Conservation (phyloP, 1,284 basidiomycete species). For the Kwoniella shivajii region DNA sequence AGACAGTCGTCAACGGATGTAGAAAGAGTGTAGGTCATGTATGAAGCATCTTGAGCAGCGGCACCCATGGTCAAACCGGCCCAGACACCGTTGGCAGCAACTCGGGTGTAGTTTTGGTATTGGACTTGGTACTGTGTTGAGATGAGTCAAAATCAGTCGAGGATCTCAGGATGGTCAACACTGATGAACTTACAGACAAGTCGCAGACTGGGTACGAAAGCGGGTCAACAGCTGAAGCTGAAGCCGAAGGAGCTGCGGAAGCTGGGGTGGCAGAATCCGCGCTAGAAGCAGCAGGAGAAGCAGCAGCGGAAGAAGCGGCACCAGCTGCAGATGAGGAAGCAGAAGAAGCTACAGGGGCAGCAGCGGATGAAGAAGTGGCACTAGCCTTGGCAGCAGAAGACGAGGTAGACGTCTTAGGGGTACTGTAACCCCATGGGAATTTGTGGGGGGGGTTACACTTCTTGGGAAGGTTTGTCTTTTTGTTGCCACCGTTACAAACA, state of each 20-base stretch:
- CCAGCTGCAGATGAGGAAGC: constrained; percentile 8
- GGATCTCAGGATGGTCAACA: not conserved
- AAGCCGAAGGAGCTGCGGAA: constrained; percentile 6
- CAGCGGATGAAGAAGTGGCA: constrained; percentile 10
- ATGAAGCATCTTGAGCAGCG: constrained; percentile 32
- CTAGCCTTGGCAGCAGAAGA: constrained; percentile 2
- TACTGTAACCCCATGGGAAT: constrained; percentile 1
- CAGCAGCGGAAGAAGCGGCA: constrained; percentile 1
- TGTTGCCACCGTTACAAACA: constrained; percentile 35
- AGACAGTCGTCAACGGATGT: constrained; percentile 32
- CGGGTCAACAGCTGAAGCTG: constrained; percentile 15
- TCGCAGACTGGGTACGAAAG: constrained; percentile 29
- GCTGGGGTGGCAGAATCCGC: constrained; percentile 7
- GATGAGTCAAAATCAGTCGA: too few species aligned
- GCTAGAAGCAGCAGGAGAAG: constrained; percentile 13
- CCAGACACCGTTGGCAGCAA: constrained; percentile 36
- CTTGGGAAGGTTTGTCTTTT: constrained; percentile 20
- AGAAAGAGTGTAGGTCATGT: constrained; percentile 43
- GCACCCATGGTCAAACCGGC: constrained; percentile 31
- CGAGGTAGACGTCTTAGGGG: constrained; percentile 12
- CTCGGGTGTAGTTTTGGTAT: constrained; percentile 33
- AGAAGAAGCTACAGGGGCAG: not conserved
- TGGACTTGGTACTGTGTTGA: constrained; percentile 28
- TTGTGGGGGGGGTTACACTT: constrained; percentile 35
- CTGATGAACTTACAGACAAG: constrained; percentile 7